Evolutionary conservation across 1,139 yeast species (phyloP), one percentile per base, ranked within the genome.

Genomic region (Barnettozyma hawaiiensis): DNA sequence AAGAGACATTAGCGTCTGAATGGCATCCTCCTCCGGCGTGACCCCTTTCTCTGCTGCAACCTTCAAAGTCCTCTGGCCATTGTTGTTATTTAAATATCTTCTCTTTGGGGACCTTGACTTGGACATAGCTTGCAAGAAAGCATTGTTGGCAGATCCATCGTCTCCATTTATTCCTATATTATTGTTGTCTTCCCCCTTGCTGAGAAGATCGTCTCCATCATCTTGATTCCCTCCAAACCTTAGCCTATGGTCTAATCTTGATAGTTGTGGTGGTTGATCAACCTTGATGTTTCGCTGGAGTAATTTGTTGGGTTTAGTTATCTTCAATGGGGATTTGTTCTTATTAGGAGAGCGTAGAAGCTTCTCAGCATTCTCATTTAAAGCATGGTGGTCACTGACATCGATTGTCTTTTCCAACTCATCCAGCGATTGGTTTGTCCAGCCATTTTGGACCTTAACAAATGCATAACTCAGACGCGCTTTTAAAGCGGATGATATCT

Each of bases 401-500:
- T 47, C 48, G 6, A 59, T 43, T 8, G 52, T 56, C 28, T 50
- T 58, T 37, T 65, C 70, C 34, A 65, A 42, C 43, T 66, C 68
- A 20, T 64, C 63, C 28, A 65, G 42, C 3, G 67, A 61, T 46
- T 65, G 65, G 37, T 65, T 65, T 4, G 55, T 53, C 70, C 70
- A 66, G 2, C 69, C 70, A 37, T 65, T 59, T 45, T 70, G 73
- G 35, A 70, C 60, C 53, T 71, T 72, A 27, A 70, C 62, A 51
- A 69, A 60, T 7, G 77, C 77, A 55, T 67, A 70, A 40, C 72
- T 66, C 16, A 72, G 58, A 39, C 76, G 58, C 14, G 75, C 68
- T 45, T 66, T 65, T 35, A 72, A 58, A 44, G 66, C 67, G 21
- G 65, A 57, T 0, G 75, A 67, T 23, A 71, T 62, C 46, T 66